Conservation (phyloP, 2,329 filamentous ascomycete genomes). For the Bipolaris oryzae region DNA sequence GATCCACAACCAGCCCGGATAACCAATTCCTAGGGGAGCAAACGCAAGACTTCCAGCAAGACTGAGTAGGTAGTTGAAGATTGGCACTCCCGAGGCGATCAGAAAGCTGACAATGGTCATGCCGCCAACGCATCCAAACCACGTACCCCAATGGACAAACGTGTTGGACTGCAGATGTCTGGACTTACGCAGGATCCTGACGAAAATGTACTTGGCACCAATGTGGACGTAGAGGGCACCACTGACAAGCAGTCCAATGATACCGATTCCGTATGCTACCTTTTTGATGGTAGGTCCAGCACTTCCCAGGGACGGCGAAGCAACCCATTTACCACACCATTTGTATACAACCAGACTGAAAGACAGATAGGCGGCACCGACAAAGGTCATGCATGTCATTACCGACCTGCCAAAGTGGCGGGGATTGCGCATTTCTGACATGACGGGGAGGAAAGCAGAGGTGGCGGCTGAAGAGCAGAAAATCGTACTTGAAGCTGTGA, state of each 20-base stretch:
- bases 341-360: conserved; percentile 67
- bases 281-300: conserved; percentile 66
- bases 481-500: conserved; percentile 62
- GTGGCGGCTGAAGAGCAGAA: conserved; percentile 66
- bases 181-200: conserved; percentile 60
- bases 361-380: conserved; percentile 63
- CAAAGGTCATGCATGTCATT: conserved; percentile 64
- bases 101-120: conserved; percentile 56
- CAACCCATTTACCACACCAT: conserved; percentile 67
- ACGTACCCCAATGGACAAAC: conserved; percentile 62
- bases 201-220: conserved; percentile 62
- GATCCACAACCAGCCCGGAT: conserved; percentile 60
- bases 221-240: conserved; percentile 57
- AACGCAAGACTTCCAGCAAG: conserved; percentile 59
- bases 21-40: conserved; percentile 56
- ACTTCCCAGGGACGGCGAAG: conserved; percentile 65
- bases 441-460: conserved; percentile 67
- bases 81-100: conserved; percentile 60
- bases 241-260: conserved; percentile 61
- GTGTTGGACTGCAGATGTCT: conserved; percentile 60
- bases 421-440: conserved; percentile 67
- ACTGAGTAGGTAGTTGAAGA: conserved; percentile 60
- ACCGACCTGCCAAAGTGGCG: conserved; percentile 66
- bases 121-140: conserved; percentile 55
- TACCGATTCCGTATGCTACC: conserved; percentile 63